Percentiles rank a stretch among this genome's conserved stretches.
Evolutionary conservation across 371 early-diverging fungal genomes (phyloP).

Genomic region (Mortierella sp.): DNA sequence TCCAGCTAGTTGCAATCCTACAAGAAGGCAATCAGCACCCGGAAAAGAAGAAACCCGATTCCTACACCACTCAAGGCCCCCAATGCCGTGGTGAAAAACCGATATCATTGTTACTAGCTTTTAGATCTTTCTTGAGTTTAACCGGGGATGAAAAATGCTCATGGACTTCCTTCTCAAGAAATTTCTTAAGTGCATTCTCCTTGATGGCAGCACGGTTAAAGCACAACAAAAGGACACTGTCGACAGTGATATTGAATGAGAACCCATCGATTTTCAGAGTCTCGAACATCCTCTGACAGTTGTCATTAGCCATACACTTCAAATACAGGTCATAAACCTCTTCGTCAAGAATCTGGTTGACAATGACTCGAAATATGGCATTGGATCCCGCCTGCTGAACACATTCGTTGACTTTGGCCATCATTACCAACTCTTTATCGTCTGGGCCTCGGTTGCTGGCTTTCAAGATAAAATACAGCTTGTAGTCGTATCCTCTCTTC

Average conservation of each 20-base stretch:
- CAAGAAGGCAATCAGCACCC: no score
- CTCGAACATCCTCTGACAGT: background rate
- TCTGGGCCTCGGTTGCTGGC: background rate
- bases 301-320: background rate
- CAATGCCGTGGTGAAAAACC: no score
- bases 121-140: background rate
- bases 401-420: conserved; percentile 1
- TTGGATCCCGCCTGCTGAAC: background rate
- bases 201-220: background rate
- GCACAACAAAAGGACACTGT: background rate
- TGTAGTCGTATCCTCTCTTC: background rate
- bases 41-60: no score
- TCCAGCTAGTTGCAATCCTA: no score
- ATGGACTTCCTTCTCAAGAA: background rate
- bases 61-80: no score
- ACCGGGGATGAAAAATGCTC: background rate
- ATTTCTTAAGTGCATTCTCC: background rate
- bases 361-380: conserved; percentile 35
- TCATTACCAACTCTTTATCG: background rate
- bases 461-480: background rate
- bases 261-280: background rate
- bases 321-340: conserved; percentile 1
- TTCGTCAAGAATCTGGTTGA: conserved; percentile 3
- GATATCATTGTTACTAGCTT: background rate
- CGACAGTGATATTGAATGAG: background rate